Percentiles rank a stretch among this genome's conserved stretches.
These are phyloP conservation scores for Crucibulum laeve DNA, from an alignment of 768 basidiomycete genomes.

Conservation along the genomic window DNA sequence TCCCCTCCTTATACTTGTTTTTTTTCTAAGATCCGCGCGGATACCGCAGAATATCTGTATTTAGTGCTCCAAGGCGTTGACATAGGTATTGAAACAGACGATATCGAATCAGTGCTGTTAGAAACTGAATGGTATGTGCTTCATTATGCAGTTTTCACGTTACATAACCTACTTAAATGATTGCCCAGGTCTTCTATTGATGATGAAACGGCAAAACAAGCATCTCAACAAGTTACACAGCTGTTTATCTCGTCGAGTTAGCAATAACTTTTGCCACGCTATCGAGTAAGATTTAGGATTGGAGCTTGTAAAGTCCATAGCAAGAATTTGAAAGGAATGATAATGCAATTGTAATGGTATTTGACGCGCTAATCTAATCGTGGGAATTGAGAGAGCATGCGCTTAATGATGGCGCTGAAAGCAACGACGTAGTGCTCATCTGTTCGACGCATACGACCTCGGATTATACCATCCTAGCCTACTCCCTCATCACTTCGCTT, in stretches of 20 bases:
- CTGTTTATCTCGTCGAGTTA: constrained; percentile 19
- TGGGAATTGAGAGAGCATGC: constrained; percentile 1
- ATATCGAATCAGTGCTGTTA: constrained; percentile 63
- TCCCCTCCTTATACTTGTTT: constrained; percentile 6
- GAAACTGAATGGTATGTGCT: constrained; percentile 76
- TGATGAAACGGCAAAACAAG: constrained; percentile 28
- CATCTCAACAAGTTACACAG: constrained; percentile 35
- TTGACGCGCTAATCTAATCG: constrained; percentile 3
- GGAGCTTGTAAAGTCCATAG: too few species aligned
- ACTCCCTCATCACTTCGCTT: too few species aligned
- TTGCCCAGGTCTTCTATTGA: constrained; percentile 45
- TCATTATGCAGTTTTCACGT: not conserved
- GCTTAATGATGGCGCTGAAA: too few species aligned
- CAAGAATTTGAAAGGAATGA: too few species aligned
- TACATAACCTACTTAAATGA: constrained; percentile 4
- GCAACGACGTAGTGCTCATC: too few species aligned
- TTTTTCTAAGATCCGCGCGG: constrained; percentile 60
- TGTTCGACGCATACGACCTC: too few species aligned
- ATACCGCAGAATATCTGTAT: constrained; percentile 82
- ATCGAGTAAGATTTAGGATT: too few species aligned
- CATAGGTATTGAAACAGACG: constrained; percentile 58
- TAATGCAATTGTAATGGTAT: not conserved
- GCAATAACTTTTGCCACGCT: not conserved
- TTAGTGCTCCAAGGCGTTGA: constrained; percentile 70
- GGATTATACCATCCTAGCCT: too few species aligned